Percentiles rank a stretch among this genome's conserved stretches.
Conservation (phyloP, 331 rosid genomes). For the Erythrophleum ivorense region DNA sequence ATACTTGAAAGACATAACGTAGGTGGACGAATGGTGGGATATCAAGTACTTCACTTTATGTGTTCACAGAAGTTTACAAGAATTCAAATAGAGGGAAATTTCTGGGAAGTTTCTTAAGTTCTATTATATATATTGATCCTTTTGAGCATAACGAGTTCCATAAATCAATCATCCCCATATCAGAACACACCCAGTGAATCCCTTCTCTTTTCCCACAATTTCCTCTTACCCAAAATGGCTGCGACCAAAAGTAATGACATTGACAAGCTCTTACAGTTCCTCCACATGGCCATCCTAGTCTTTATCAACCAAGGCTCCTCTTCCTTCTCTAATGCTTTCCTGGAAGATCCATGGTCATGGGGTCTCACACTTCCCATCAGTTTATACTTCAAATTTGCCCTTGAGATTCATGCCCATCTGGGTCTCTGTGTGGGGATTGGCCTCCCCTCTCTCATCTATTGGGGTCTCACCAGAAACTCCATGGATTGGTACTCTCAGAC, state of each 20-base stretch:
- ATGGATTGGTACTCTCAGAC: conserved; percentile 46
- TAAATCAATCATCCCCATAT: conserved; percentile 35
- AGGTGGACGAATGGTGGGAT: not conserved
- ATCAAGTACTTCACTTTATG: conserved; percentile 37
- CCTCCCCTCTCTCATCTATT: conserved; percentile 48
- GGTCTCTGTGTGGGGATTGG: conserved; percentile 51
- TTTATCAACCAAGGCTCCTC: conserved; percentile 57
- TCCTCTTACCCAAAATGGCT: conserved; percentile 22
- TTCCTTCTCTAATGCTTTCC: conserved; percentile 37
- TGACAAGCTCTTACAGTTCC: conserved; percentile 39
- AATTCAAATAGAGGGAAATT: conserved; percentile 41
- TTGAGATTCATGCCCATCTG: conserved; percentile 47
- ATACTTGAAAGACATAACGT: not conserved
- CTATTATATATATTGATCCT: conserved; percentile 41
- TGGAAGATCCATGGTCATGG: conserved; percentile 49
- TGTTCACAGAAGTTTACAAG: conserved; percentile 22
- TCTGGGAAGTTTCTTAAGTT: conserved; percentile 41
- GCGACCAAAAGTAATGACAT: conserved; percentile 35
- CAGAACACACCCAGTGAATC: conserved; percentile 1
- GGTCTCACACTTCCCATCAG: conserved; percentile 47
- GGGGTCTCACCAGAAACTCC: conserved; percentile 47
- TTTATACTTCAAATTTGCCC: conserved; percentile 50
- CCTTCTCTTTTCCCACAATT: not conserved
- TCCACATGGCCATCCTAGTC: conserved; percentile 45
- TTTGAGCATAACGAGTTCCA: conserved; percentile 23